A percentile compares a stretch with the other conserved stretches of the same genome.
These are phyloP conservation scores for Aspergillus novofumigatus DNA, from an alignment of 2,329 filamentous ascomycete genomes.

Conservation along the genomic window DNA sequence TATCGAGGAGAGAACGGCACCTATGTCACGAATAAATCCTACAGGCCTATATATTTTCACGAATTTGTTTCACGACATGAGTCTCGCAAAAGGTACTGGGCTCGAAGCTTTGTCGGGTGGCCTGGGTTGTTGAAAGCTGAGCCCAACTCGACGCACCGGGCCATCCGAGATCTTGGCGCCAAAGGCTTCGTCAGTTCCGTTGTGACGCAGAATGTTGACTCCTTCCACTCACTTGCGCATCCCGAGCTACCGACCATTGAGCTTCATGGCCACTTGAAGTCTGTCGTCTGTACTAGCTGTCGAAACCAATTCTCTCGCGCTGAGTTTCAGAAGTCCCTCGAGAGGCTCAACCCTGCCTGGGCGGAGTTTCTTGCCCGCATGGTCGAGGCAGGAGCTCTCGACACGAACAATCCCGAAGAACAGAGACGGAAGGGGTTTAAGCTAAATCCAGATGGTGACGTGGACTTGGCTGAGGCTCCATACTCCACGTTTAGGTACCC, in stretches of 20 bases:
- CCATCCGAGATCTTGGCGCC: slow-evolving; percentile 66
- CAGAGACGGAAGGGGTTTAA: slow-evolving; percentile 66
- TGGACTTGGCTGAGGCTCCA: slow-evolving; percentile 79
- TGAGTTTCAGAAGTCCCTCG: slow-evolving; percentile 70
- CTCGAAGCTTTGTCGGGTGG: slow-evolving; percentile 90
- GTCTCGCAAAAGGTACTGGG: slow-evolving; percentile 90
- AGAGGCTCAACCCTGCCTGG: slow-evolving; percentile 82
- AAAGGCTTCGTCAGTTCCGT: slow-evolving; percentile 71
- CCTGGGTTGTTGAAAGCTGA: slow-evolving; percentile 70
- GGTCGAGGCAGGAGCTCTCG: slow-evolving; percentile 68
- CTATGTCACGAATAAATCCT: slow-evolving; percentile 85
- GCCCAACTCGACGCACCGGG: slow-evolving; percentile 76
- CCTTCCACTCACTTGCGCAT: slow-evolving; percentile 78
- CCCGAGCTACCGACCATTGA: slow-evolving; percentile 72
- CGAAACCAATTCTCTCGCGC: slow-evolving; percentile 65
- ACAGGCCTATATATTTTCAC: slow-evolving; percentile 86
- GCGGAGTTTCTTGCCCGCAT: slow-evolving; percentile 68
- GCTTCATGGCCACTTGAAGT: slow-evolving; percentile 84
- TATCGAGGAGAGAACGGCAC: slow-evolving; percentile 88
- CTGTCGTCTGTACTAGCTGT: slow-evolving; percentile 77
- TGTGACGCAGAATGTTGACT: slow-evolving; percentile 96
- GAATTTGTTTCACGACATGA: slow-evolving; percentile 83
- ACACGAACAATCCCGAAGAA: slow-evolving; percentile 71
- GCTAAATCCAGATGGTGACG: slow-evolving; percentile 90
- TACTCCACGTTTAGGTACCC: slow-evolving; percentile 92